Percentiles rank a stretch among this genome's conserved stretches.
These are phyloP conservation scores for Lachnellula suecica DNA, from an alignment of 2,329 filamentous ascomycete genomes.

Conservation along the genomic window DNA sequence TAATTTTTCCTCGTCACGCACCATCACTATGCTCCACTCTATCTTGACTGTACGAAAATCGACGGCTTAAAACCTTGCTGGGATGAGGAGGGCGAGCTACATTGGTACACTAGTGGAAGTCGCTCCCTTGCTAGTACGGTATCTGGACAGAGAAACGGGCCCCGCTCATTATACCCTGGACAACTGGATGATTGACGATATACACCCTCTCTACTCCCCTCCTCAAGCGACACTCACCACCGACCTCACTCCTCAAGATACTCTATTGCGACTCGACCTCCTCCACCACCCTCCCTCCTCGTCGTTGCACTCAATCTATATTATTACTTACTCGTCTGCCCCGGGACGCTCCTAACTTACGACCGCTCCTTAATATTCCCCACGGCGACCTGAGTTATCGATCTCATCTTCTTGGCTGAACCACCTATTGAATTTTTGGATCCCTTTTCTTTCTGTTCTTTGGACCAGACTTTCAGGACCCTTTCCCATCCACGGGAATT, in stretches of 20 bases:
- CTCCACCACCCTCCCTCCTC: conserved; percentile 19
- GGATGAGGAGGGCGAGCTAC: too few relatives aligned
- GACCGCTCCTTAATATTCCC: conserved; percentile 4
- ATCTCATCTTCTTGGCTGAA: conserved; percentile 6
- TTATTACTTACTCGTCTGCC: conserved; percentile 10
- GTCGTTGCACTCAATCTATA: conserved; percentile 14
- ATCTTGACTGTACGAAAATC: too few relatives aligned
- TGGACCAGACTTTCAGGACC: conserved; percentile 8
- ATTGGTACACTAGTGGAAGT: too few relatives aligned
- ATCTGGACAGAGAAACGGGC: too few relatives aligned
- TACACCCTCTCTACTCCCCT: background rate
- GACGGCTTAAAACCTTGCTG: too few relatives aligned
- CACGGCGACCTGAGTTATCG: conserved; percentile 1
- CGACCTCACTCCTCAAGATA: conserved; percentile 7
- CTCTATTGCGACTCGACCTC: conserved; percentile 4
- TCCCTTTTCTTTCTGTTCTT: conserved; percentile 24
- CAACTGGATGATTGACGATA: background rate
- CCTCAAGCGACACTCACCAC: conserved; percentile 13
- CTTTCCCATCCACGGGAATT: conserved; percentile 10
- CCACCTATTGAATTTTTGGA: conserved; percentile 1
- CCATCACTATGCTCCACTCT: too few relatives aligned
- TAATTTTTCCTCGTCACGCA: too few relatives aligned
- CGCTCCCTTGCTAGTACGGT: too few relatives aligned
- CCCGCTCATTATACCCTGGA: background rate
- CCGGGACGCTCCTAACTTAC: conserved; percentile 10